phyloP scores from a whole-genome alignment of 2,329 filamentous ascomycete genomes.

The Onygena corvina region DNA sequence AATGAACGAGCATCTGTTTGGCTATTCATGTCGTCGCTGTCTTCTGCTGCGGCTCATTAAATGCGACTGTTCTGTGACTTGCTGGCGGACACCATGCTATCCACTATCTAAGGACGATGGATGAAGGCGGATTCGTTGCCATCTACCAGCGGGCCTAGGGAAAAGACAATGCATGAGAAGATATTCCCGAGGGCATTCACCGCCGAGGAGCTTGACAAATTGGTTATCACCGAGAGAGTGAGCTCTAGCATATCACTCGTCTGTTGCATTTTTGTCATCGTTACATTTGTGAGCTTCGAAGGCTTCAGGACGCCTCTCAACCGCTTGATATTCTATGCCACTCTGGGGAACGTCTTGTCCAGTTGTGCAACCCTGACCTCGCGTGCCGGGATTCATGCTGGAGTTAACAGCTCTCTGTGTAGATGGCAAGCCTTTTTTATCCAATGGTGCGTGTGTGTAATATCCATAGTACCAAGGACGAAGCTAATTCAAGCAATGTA shows the following conservation, averaged over 20 bases:
- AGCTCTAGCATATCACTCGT: conserved; percentile 17
- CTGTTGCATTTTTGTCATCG: conserved; percentile 17
- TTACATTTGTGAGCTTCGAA: conserved; percentile 15
- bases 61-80: too few relatives aligned
- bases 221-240: conserved; percentile 16
- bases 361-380: conserved; percentile 68
- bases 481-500: conserved; percentile 23
- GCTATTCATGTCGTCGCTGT: too few relatives aligned
- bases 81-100: neutral
- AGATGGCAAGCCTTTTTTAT: conserved; percentile 69
- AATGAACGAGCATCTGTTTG: too few relatives aligned
- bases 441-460: conserved; percentile 55
- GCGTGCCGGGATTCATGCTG: conserved; percentile 43
- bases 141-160: too few relatives aligned
- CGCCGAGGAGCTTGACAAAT: neutral
- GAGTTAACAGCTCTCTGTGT: conserved; percentile 48
- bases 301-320: conserved; percentile 46
- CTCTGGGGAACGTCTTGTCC: conserved; percentile 65
- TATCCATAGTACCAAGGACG: too few relatives aligned
- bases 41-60: too few relatives aligned
- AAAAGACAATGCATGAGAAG: too few relatives aligned
- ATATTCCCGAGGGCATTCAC: neutral
- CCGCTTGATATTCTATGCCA: conserved; percentile 69
- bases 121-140: too few relatives aligned
- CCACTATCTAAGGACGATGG: neutral